Conservation (phyloP, 2,329 filamentous ascomycete genomes). For the Helotiales sp. region DNA sequence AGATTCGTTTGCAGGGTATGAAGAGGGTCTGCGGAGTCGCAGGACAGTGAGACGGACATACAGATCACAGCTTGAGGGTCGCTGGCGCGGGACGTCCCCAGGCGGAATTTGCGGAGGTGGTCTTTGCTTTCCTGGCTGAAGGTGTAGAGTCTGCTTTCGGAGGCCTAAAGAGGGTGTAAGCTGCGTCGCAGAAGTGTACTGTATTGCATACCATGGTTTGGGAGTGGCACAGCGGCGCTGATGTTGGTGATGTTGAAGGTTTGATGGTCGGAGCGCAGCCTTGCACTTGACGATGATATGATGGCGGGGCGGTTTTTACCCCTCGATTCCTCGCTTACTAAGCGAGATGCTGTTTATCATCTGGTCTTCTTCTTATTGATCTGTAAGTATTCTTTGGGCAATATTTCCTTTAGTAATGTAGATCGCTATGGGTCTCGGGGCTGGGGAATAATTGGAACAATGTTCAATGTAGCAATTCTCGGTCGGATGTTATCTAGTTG, state of each 20-base stretch:
- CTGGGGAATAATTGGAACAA: no score
- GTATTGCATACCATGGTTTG: conserved; percentile 6
- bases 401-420: neutral
- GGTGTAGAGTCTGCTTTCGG: conserved; percentile 88
- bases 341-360: neutral
- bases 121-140: conserved; percentile 91
- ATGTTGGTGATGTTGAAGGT: neutral
- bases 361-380: neutral
- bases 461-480: no score
- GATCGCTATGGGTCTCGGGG: no score
- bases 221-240: neutral
- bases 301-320: neutral
- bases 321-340: conserved; percentile 4
- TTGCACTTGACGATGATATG: conserved; percentile 8
- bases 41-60: conserved; percentile 58
- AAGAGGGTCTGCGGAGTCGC: neutral
- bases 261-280: conserved; percentile 8
- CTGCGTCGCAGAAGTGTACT: neutral
- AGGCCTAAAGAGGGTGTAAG: conserved; percentile 46
- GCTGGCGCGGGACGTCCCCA: conserved; percentile 85
- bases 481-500: no score
- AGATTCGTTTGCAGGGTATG: conserved; percentile 6
- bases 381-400: neutral
- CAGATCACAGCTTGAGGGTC: conserved; percentile 92
- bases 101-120: conserved; percentile 90